Evolutionary conservation across 2,329 filamentous ascomycete species (phyloP), one percentile per base, ranked within the genome.

Genomic region (Cladobotryum protrusum): DNA sequence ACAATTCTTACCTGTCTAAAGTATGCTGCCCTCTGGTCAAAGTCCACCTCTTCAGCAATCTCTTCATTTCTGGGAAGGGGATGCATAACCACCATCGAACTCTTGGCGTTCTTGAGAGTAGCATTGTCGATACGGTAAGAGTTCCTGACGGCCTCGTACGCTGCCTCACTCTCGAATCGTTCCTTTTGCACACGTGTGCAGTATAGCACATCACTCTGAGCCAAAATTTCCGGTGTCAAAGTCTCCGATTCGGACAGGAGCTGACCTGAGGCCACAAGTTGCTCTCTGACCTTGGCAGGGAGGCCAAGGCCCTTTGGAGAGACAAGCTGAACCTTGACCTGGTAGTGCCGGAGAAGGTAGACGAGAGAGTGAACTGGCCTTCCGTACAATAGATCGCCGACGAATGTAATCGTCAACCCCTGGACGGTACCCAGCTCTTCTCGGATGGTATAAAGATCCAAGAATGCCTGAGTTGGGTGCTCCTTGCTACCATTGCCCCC

Each of bases 121-220:
- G 83, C 82, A 67, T 96, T 95, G 75, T 96, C 88, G 54, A 99
- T 85, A 51, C 95, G 77, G 68, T 96, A 92, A 53, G 83, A 82
- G 68, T 92, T 82, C 82, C 95, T 95, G 61, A 97, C 83, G 51
- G 77, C 74, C 73, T 97, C 89, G 67, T 95, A 99, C 62, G 88
- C 84, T 40, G 79, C 81, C 45, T 84, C 69, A 60, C 84, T 86
- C n/a, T 85, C 77, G 76, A 99, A 99, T 20, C 93, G 83, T 77
- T 99, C 93, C 72, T 93, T 93, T 72, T 99, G 93, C 59, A 99
- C 87, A 14, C 93, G 85, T 1, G 93, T 99, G 75, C 90, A 96
- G 78, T 99, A 99, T 42, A 99, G 77, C 4, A 99, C 92, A 61
- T 99, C 93, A 52, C 86, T 92, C 58, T 81, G 80, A 15, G 86